phyloP scores from a whole-genome alignment of 768 basidiomycete genomes.

The Pholiota conissans region DNA sequence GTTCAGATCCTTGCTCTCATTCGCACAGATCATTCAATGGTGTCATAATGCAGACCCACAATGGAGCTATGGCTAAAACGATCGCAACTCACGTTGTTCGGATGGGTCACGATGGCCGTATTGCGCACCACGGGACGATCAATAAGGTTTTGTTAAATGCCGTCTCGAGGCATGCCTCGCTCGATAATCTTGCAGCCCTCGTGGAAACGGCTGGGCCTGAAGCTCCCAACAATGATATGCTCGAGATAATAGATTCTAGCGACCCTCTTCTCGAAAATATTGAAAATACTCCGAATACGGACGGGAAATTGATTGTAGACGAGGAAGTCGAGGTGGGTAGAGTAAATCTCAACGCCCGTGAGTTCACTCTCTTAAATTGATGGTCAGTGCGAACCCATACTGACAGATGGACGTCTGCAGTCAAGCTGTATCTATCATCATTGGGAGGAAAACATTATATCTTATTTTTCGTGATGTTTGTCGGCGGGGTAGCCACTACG shows the following conservation, averaged over 20 bases:
- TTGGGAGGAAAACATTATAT: constrained; percentile 31
- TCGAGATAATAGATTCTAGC: too few species aligned
- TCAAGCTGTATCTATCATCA: constrained; percentile 21
- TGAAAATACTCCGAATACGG: constrained; percentile 28
- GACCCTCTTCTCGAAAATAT: too few species aligned
- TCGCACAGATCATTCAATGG: neutral
- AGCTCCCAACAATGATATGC: constrained; percentile 15
- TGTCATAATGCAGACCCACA: constrained; percentile 36
- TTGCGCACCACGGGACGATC: constrained; percentile 47
- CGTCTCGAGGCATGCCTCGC: constrained; percentile 29
- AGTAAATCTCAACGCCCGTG: constrained; percentile 42
- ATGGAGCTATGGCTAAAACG: constrained; percentile 48
- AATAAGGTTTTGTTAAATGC: constrained; percentile 52
- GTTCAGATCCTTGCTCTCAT: constrained; percentile 11
- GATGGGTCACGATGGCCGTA: constrained; percentile 51
- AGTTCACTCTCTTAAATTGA: neutral
- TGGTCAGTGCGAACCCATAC: too few species aligned
- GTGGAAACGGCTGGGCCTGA: constrained; percentile 27
- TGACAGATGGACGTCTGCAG: constrained; percentile 15
- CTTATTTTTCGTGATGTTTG: constrained; percentile 32
- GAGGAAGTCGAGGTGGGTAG: constrained; percentile 65
- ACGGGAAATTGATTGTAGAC: constrained; percentile 58
- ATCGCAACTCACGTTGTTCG: constrained; percentile 58
- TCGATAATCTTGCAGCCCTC: constrained; percentile 29
- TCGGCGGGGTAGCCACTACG: constrained; percentile 23